A percentile compares a stretch with the other conserved stretches of the same genome.
These are phyloP conservation scores for Tricholomella constricta DNA, from an alignment of 768 basidiomycete species.

Conservation along the genomic window DNA sequence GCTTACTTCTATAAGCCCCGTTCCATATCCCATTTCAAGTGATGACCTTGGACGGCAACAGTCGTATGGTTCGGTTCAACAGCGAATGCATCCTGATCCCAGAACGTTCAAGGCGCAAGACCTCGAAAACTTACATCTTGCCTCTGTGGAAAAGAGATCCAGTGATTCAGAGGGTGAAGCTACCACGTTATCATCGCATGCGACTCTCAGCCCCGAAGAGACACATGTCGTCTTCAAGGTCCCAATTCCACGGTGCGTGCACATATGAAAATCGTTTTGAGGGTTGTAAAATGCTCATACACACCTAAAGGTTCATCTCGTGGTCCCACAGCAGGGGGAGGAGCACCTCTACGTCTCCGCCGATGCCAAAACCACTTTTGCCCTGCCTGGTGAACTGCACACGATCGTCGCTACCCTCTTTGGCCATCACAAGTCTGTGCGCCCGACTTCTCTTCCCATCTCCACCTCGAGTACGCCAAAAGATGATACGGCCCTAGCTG, in stretches of 20 bases:
- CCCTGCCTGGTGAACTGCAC: conserved; percentile 59
- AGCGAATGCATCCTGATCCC: conserved; percentile 75
- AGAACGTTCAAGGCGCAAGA: conserved; percentile 48
- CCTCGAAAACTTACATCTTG: conserved; percentile 68
- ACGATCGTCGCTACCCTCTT: conserved; percentile 25
- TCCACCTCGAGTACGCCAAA: conserved; percentile 36
- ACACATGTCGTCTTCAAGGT: conserved; percentile 59
- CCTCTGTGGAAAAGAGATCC: conserved; percentile 59
- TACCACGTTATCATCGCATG: conserved; percentile 17
- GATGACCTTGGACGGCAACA: conserved; percentile 4
- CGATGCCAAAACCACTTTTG: conserved; percentile 39
- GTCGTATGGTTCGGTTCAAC: conserved; percentile 66
- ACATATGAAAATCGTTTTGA: conserved; percentile 1
- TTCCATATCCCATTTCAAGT: no score
- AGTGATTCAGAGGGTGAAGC: conserved; percentile 27
- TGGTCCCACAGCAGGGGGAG: conserved; percentile 44
- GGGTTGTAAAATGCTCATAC: conserved; percentile 4
- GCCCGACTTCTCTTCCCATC: conserved; percentile 26
- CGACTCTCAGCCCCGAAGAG: conserved; percentile 31
- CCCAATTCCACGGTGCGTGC: conserved; percentile 57
- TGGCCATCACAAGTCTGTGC: conserved; percentile 19
- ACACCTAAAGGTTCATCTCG: conserved; percentile 41
- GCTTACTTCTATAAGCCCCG: no score
- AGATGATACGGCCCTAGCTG: conserved; percentile 33
- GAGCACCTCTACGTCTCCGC: conserved; percentile 31